Percentiles rank a stretch among this genome's conserved stretches.
Evolutionary conservation across 2,329 filamentous ascomycete genomes (phyloP).

Genomic region (Fusarium protoensiforme): DNA sequence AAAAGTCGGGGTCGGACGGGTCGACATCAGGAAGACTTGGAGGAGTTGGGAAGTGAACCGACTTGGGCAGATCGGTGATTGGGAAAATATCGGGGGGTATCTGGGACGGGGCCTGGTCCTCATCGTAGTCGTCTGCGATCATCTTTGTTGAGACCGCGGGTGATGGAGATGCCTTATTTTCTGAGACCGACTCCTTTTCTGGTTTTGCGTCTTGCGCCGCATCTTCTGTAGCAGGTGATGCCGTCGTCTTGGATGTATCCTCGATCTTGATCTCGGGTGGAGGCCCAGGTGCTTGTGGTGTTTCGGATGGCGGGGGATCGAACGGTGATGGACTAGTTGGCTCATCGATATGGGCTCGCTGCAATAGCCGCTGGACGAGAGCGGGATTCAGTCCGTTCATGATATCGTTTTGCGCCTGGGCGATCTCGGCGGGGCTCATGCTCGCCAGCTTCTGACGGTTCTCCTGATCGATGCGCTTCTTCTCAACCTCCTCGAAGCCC

Average conservation of each 20-base stretch:
- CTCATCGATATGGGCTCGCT: slow-evolving; percentile 80
- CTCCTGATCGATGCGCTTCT: slow-evolving; percentile 81
- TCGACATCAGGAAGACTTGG: slow-evolving; percentile 77
- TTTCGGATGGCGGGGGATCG: slow-evolving; percentile 46
- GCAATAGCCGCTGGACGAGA: slow-evolving; percentile 80
- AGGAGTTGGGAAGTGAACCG: slow-evolving; percentile 72
- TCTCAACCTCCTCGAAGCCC: slow-evolving; percentile 66
- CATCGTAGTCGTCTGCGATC: slow-evolving; percentile 49
- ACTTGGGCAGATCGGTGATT: slow-evolving; percentile 52
- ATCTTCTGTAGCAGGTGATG: background rate
- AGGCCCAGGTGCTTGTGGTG: slow-evolving; percentile 8
- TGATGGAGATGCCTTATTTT: background rate
- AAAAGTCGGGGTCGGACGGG: slow-evolving; percentile 84
- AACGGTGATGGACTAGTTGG: slow-evolving; percentile 56
- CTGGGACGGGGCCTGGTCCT: slow-evolving; percentile 55
- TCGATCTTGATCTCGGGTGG: slow-evolving; percentile 51
- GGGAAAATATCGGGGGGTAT: slow-evolving; percentile 57
- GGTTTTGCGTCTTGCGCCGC: background rate
- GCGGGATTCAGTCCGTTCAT: slow-evolving; percentile 79
- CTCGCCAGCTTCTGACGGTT: slow-evolving; percentile 77
- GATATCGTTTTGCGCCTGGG: slow-evolving; percentile 82
- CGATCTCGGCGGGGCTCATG: slow-evolving; percentile 87
- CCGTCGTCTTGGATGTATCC: slow-evolving; percentile 39
- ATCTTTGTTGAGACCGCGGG: slow-evolving; percentile 37
- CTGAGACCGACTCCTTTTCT: background rate